Evolutionary conservation across 129 eudicot genomes (phyloP), one percentile per base, ranked within the genome.

Genomic region (Helianthus tuberosus): DNA sequence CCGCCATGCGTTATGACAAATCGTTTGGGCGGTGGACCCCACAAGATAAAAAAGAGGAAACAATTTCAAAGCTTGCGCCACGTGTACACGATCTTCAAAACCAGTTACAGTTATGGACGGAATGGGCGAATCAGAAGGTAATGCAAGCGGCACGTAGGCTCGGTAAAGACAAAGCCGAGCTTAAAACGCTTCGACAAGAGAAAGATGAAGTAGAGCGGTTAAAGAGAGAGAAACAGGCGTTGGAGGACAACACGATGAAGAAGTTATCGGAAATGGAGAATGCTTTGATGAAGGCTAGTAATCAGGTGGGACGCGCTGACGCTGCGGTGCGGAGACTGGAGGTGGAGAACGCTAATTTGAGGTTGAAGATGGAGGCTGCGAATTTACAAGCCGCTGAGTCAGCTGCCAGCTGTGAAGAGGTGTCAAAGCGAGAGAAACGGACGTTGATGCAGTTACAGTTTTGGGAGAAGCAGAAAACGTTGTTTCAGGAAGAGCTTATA

Each of bases 81-180:
- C 73, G 87, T 61, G 84, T 80, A 25, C 81, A 71, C 27, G 91
- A 89, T 71, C 78, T 87, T 51, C 87, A 92, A 82, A 78, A 76
- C 75, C 94, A 87, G 85, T 79, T 92, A 32, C 89, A 87, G 36
- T 89, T 89, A 50, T 92, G 98, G 98, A 89, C 94, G 5, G 94
- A 92, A 49, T 92, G 98, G 98, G 96, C 94, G 9, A 92, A 92
- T 49, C 98, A 87, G 76, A 92, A 87, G 80, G 98, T 89, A 15
- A 92, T 87, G 96, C 94, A 92, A 77, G 98, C 91, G 58, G 89
- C 98, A 23, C 85, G 92, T 16, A 87, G 98, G 51, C 84, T 92
- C 11, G 71, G 98, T 73, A 87, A 92, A 83, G 98, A 92, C 73
- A 92, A 84, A 76, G 88, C 85, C 10, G 96, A 89, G 84, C 91